Evolutionary conservation across 2,329 filamentous ascomycete species (phyloP).

Genomic region (Grosmannia serpens): DNA sequence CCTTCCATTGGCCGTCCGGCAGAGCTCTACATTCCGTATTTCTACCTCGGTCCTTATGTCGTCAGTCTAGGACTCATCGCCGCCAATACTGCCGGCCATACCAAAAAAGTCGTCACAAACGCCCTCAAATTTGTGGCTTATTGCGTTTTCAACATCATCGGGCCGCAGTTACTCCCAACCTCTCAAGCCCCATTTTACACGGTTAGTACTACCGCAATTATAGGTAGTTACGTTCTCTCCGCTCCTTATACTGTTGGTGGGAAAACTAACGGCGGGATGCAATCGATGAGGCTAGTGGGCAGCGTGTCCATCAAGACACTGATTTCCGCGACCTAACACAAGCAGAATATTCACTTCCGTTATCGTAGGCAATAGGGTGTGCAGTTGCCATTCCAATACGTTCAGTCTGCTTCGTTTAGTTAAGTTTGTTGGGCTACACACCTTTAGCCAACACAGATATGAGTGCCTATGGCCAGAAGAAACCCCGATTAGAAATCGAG

Average conservation of each 20-base stretch:
- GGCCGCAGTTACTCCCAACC: conserved; percentile 50
- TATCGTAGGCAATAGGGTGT: not conserved
- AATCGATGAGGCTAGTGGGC: not conserved
- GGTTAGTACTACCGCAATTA: not conserved
- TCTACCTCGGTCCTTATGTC: conserved; percentile 2
- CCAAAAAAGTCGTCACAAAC: conserved; percentile 52
- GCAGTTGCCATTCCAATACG: too few relatives aligned
- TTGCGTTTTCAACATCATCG: conserved; percentile 48
- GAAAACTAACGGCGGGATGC: not conserved
- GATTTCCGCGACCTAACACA: conserved; percentile 2
- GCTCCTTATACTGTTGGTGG: not conserved
- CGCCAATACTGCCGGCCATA: conserved; percentile 41
- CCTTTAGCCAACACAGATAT: too few relatives aligned
- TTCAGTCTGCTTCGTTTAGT: too few relatives aligned
- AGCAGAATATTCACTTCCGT: conserved; percentile 1
- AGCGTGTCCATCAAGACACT: not conserved
- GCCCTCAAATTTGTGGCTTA: conserved; percentile 48
- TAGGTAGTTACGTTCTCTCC: not conserved
- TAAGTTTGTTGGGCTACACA: too few relatives aligned
- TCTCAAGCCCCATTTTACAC: conserved; percentile 31
- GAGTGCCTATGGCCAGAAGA: too few relatives aligned
- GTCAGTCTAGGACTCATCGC: conserved; percentile 24
- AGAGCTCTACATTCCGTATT: not conserved
- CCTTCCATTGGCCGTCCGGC: not conserved
- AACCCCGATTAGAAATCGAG: too few relatives aligned